These are phyloP conservation scores for Suaeda aralocaspica DNA, from an alignment of 148 eudicot species.

Conservation along the genomic window DNA sequence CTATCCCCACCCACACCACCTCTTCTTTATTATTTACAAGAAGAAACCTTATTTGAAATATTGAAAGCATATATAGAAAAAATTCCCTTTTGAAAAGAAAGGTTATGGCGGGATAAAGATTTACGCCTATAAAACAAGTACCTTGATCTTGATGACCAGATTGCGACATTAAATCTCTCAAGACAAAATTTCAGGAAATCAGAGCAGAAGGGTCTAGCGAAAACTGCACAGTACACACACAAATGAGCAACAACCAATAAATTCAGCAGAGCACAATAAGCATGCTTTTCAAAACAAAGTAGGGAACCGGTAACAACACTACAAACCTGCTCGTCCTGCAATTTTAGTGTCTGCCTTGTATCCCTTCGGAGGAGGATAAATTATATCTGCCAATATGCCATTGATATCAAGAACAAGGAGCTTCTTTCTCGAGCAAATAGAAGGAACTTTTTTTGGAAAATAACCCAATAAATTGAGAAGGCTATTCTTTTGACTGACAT, in stretches of 20 bases:
- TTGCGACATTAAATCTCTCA: conserved; percentile 75
- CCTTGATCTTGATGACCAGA: conserved; percentile 95
- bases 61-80: background rate
- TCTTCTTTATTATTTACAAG: background rate
- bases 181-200: conserved; percentile 87
- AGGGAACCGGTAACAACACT: background rate
- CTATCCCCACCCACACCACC: background rate
- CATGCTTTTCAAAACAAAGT: background rate
- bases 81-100: background rate
- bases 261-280: conserved; percentile 8
- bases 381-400: conserved; percentile 83
- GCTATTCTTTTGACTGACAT: conserved; percentile 24
- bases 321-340: conserved; percentile 66
- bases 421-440: conserved; percentile 40
- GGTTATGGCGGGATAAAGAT: background rate
- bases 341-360: conserved; percentile 57
- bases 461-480: conserved; percentile 29
- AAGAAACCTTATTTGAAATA: background rate
- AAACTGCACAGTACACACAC: conserved; percentile 73
- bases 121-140: conserved; percentile 25
- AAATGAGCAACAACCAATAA: conserved; percentile 10
- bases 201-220: conserved; percentile 67
- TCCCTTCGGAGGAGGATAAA: conserved; percentile 59
- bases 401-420: conserved; percentile 92
- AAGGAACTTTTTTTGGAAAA: conserved; percentile 35